phyloP scores from a whole-genome alignment of 805 yeast species.

The Yarrowia keelungensis region DNA sequence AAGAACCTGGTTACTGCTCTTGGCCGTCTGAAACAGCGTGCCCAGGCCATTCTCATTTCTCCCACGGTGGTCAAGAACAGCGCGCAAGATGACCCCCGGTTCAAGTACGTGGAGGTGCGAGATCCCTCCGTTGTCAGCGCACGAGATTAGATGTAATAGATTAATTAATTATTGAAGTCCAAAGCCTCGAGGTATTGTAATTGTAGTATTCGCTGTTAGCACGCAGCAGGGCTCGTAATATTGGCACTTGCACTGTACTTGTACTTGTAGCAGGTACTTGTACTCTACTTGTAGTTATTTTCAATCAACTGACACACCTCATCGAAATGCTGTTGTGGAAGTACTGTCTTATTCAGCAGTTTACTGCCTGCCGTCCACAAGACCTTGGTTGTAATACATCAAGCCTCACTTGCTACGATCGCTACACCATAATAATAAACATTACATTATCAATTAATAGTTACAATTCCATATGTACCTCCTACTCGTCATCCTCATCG shows the following conservation, averaged over 20 bases:
- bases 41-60: slow-evolving; percentile 30
- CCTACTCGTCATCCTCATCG: slow-evolving; percentile 44
- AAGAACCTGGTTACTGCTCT: slow-evolving; percentile 3
- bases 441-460: slow-evolving; percentile 6
- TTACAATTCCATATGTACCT: not conserved
- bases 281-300: no score
- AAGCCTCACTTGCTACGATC: no score
- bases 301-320: no score
- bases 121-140: slow-evolving; percentile 3
- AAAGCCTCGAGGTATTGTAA: no score
- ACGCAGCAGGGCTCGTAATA: no score
- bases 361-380: no score
- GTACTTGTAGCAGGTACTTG: no score
- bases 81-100: slow-evolving; percentile 2
- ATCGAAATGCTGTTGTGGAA: no score
- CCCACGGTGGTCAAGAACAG: slow-evolving; percentile 28
- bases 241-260: no score
- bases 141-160: not conserved
- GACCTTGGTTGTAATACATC: no score
- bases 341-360: no score
- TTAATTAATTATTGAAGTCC: not conserved
- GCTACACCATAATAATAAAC: not conserved
- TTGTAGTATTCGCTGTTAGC: no score
- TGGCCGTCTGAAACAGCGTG: not conserved
- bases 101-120: slow-evolving; percentile 24